Base-by-base conservation (phyloP, 2,329 filamentous ascomycete genomes). In the Monosporascus sp. region DNA sequence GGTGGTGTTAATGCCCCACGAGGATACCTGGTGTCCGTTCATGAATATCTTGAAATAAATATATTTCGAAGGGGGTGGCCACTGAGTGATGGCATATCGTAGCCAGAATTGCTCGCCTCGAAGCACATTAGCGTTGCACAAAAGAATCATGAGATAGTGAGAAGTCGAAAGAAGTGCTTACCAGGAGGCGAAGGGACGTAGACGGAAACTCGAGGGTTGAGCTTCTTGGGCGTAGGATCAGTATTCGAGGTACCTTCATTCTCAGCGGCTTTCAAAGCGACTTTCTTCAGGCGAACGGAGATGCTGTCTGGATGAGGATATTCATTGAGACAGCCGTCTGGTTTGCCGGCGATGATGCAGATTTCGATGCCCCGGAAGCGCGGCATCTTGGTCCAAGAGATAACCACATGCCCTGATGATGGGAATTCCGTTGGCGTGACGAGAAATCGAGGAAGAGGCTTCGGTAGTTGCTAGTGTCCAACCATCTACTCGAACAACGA, bases 121-220 rank as follows among this genome's bases (percentile, higher is more conserved):
- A 15, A 8, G 8, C 31, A 5, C 18, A 39, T 61, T 15, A 59
- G 47, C 9, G 49, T 37, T 6, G 14, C 5, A 3, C 24, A 15
- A 22, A 14, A 35, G 38, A 5, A 35, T 14, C 9, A 14, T 11
- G 5, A 35, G 4, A 18, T 27, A 39, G 27, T 38, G 24, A 46
- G 11, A 43, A 46, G 22, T n/a, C 48, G 15, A 6, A 17, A 17
- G 6, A 37, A 17, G 45, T 7, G 57, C 65, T 52, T 63, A 81
- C 80, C 79, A 63, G 79, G 73, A 3, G 73, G 61, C 0, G 80
- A 82, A 2, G 81, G 79, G 14, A 84, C 73, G 58, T 84, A 84
- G 37, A 83, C 79, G 1, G 81, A 80, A 22, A 77, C 68, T 4
- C 64, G 71, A 2, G 80, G 72, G 15, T 72, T 68, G 22, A 58